Evolutionary conservation across 2,329 filamentous ascomycete genomes (phyloP).

Genomic region (Fusarium camptoceras): DNA sequence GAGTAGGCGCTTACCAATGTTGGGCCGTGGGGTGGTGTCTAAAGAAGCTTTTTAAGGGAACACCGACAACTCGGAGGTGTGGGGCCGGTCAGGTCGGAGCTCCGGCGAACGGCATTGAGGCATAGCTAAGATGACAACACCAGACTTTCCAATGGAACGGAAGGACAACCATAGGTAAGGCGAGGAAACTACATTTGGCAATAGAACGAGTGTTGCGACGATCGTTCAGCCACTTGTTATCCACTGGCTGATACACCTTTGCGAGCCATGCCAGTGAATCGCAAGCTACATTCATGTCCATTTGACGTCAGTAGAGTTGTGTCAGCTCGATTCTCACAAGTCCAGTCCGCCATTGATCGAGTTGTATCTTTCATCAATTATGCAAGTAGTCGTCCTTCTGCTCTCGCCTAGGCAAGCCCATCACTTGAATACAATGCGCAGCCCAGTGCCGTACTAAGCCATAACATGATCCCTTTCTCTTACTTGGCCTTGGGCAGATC

Average conservation of each 20-base stretch:
- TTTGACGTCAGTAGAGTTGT: background rate
- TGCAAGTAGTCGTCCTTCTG: background rate
- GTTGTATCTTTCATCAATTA: background rate
- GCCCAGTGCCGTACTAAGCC: background rate
- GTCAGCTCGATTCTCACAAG: background rate
- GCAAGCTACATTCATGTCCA: background rate
- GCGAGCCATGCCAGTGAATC: background rate
- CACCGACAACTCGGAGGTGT: background rate
- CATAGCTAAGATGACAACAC: background rate
- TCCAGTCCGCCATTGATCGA: background rate
- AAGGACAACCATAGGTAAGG: background rate
- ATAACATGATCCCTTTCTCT: background rate
- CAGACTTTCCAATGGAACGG: background rate
- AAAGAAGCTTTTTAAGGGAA: background rate
- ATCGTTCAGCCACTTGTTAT: background rate
- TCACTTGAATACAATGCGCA: background rate
- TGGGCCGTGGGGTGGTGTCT: background rate
- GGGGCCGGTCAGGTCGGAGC: constrained; percentile 2
- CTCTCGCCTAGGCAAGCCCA: background rate
- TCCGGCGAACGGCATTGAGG: background rate
- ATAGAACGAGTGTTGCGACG: background rate
- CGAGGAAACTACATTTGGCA: background rate
- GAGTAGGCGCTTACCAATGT: background rate
- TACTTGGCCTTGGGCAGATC: constrained; percentile 21
- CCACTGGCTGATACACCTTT: background rate